Base-by-base conservation (phyloP, 169 alveolate species). In the Fabrea salina region DNA sequence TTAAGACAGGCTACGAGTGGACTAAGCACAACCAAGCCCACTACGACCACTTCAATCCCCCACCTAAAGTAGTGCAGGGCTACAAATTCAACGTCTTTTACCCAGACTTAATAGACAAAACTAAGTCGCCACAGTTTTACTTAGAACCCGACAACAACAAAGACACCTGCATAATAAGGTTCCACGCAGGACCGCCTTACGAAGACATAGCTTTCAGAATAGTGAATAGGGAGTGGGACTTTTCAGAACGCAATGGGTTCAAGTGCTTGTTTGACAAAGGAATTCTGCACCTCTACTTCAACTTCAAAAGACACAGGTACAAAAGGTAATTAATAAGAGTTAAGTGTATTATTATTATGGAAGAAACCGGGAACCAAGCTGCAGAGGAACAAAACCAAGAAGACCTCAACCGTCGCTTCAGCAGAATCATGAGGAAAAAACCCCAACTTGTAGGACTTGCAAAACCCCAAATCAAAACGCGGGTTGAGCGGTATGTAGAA, bases 111-210 rank as follows among this genome's bases (percentile, higher is more conserved):
- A 92, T 96, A 56, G 98, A 95, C 86, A 94, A 93, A 80, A 89
- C 96, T 27, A 89, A 96, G 75, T 89, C 99, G 6, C 99, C 99
- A 1, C 89, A 96, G 71, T 97, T 95, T 93, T 91, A 85, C 71
- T 86, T 98, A 49, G 96, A 95, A 83, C 92, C 93, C 51, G 89
- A 94, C 43, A 98, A 96, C 72, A 85, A 89, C 19, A 76, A 57
- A 33, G 97, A 91, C 47, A 95, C 95, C 68, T 91, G 96, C 8
- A 94, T 97, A 41, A 90, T 98, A 16, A 95, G 98, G 51, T 98
- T 98, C 89, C 95, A 93, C 68, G 99, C 99, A 0, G 99, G 99
- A 0, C 98, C 98, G 0, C 99, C 99, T 33, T 98, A 98, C 88
- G 66, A 84, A 57, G 99, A 97, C 80, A 89, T 98, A 25, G 99